A percentile compares a stretch with the other conserved stretches of the same genome.
phyloP scores from a whole-genome alignment of 2,329 filamentous ascomycete species.

The Coleophoma cylindrospora region DNA sequence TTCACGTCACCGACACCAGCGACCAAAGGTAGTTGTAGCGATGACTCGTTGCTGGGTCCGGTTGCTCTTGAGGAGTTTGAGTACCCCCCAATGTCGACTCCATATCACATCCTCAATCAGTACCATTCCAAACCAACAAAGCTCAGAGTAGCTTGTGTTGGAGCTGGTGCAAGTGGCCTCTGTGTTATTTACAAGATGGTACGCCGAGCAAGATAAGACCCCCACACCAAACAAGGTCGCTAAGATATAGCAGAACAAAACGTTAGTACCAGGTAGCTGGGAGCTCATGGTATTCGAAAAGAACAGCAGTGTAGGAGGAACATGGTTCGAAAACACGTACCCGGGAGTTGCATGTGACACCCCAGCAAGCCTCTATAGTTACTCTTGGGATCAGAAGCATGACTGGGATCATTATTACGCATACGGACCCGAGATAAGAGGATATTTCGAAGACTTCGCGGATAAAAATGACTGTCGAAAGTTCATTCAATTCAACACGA shows the following conservation, averaged over 20 bases:
- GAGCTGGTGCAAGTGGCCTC: conserved; percentile 7
- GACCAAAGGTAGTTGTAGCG: too few species aligned
- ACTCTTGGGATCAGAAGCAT: conserved; percentile 52
- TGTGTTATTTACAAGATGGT: too few species aligned
- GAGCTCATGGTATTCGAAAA: conserved; percentile 42
- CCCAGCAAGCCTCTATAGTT: conserved; percentile 24
- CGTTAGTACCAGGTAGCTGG: conserved; percentile 10
- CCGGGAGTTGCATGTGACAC: conserved; percentile 45
- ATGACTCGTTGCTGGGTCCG: too few species aligned
- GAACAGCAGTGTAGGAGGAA: conserved; percentile 41
- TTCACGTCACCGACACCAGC: too few species aligned
- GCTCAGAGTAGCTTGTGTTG: conserved; percentile 11
- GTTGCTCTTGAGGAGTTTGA: too few species aligned
- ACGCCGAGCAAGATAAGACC: background rate
- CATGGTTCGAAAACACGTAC: conserved; percentile 53
- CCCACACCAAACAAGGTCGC: conserved; percentile 10
- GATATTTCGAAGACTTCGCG: conserved; percentile 40
- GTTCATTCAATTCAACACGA: conserved; percentile 43
- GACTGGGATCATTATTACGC: conserved; percentile 53
- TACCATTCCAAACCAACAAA: conserved; percentile 13
- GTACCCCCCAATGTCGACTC: background rate
- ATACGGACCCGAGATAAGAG: conserved; percentile 51
- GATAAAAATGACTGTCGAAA: conserved; percentile 39
- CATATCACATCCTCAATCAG: conserved; percentile 8
- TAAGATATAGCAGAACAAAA: conserved; percentile 6